Evolutionary conservation across 2,329 filamentous ascomycete species (phyloP).

Genomic region (Tolypocladium ovalisporum): DNA sequence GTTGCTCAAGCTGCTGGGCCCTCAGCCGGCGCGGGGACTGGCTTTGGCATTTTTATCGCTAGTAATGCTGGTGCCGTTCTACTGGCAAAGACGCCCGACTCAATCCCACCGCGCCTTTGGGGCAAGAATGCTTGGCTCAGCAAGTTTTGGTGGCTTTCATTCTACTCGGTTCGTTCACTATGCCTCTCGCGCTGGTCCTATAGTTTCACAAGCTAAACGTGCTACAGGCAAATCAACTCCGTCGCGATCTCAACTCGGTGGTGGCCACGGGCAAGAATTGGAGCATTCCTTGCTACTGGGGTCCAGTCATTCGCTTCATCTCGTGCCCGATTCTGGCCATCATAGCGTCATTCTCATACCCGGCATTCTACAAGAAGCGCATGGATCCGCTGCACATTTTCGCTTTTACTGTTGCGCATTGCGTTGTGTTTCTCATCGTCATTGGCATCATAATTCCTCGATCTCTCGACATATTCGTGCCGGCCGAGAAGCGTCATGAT

Average conservation of each 20-base stretch:
- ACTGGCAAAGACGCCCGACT: conserved; percentile 26
- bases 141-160: conserved; percentile 30
- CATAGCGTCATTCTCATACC: conserved; percentile 35
- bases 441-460: conserved; percentile 31
- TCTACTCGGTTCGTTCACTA: background rate
- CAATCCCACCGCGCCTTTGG: conserved; percentile 29
- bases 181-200: background rate
- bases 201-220: background rate
- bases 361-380: conserved; percentile 22
- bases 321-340: conserved; percentile 32
- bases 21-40: conserved; percentile 31
- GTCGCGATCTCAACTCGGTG: conserved; percentile 39
- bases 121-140: conserved; percentile 21
- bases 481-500: background rate
- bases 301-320: conserved; percentile 25
- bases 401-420: conserved; percentile 25
- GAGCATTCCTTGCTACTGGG: conserved; percentile 35
- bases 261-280: conserved; percentile 35
- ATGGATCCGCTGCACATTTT: conserved; percentile 30
- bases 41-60: conserved; percentile 35
- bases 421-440: conserved; percentile 28
- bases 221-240: conserved; percentile 37
- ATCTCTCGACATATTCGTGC: background rate
- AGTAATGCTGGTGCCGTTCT: conserved; percentile 22
- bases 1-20: conserved; percentile 32